phyloP scores from a whole-genome alignment of 2,329 filamentous ascomycete genomes.

The Monosporascus cannonballus region DNA sequence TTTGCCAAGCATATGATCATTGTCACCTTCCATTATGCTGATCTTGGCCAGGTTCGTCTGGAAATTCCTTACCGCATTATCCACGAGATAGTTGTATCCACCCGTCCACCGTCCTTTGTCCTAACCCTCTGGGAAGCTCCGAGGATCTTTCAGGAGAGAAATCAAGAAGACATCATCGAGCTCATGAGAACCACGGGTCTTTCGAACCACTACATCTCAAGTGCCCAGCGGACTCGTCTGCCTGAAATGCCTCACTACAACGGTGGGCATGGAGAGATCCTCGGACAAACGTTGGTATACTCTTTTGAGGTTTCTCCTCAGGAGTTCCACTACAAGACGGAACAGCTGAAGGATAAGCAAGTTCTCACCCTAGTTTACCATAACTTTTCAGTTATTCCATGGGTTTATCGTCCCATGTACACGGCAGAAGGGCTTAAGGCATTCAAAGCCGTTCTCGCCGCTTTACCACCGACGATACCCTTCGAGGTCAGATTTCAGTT shows the following conservation, averaged over 20 bases:
- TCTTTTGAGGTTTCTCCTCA: conserved; percentile 24
- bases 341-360: conserved; percentile 20
- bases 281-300: conserved; percentile 41
- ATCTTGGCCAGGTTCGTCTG: conserved; percentile 25
- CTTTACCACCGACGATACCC: conserved; percentile 30
- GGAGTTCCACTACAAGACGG: conserved; percentile 24
- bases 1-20: conserved; percentile 39
- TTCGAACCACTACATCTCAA: neutral
- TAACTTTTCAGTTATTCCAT: conserved; percentile 10
- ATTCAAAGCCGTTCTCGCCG: conserved; percentile 27
- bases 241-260: conserved; percentile 19
- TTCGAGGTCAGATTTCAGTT: conserved; percentile 57
- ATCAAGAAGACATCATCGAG: conserved; percentile 6
- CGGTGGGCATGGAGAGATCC: conserved; percentile 24
- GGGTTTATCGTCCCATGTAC: conserved; percentile 5
- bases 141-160: conserved; percentile 34
- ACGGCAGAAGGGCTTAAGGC: conserved; percentile 18
- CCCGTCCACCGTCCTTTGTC: conserved; percentile 31
- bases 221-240: conserved; percentile 23
- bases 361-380: conserved; percentile 18
- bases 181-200: conserved; percentile 14
- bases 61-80: conserved; percentile 46
- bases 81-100: conserved; percentile 36
- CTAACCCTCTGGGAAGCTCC: conserved; percentile 48
- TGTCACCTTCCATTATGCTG: conserved; percentile 24